Percentiles rank a stretch among this genome's conserved stretches.
Conservation (phyloP, 148 eudicot genomes). For the Persicaria maculosa region DNA sequence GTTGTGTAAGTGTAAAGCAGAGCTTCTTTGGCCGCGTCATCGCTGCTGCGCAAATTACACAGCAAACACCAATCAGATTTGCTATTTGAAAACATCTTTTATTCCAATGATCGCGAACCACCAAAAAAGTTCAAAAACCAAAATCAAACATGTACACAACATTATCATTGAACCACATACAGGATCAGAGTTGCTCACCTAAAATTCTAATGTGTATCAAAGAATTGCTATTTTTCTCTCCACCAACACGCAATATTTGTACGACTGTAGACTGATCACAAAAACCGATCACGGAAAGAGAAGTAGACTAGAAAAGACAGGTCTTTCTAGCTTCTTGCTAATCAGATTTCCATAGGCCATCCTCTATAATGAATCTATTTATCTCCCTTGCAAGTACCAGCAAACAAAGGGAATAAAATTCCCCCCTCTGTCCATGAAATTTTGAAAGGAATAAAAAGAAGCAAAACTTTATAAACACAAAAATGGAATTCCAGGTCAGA, state of each 20-base stretch:
- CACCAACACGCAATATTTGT: background rate
- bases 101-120: background rate
- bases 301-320: background rate
- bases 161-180: background rate
- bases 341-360: background rate
- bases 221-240: background rate
- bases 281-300: background rate
- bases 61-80: background rate
- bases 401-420: background rate
- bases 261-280: no score
- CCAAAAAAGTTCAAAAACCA: background rate
- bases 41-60: slow-evolving; percentile 30
- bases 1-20: slow-evolving; percentile 46
- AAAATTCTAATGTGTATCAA: background rate
- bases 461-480: background rate
- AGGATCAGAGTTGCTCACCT: background rate
- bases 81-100: background rate
- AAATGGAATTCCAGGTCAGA: background rate
- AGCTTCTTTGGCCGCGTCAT: slow-evolving; percentile 40
- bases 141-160: background rate
- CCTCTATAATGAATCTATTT: no score
- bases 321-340: background rate
- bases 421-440: background rate
- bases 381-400: no score
- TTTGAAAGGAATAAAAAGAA: background rate